Percentiles rank a stretch among this genome's conserved stretches.
These are phyloP conservation scores for Dipodascopsis uninucleata DNA, from an alignment of 805 yeast genomes.

Conservation along the genomic window DNA sequence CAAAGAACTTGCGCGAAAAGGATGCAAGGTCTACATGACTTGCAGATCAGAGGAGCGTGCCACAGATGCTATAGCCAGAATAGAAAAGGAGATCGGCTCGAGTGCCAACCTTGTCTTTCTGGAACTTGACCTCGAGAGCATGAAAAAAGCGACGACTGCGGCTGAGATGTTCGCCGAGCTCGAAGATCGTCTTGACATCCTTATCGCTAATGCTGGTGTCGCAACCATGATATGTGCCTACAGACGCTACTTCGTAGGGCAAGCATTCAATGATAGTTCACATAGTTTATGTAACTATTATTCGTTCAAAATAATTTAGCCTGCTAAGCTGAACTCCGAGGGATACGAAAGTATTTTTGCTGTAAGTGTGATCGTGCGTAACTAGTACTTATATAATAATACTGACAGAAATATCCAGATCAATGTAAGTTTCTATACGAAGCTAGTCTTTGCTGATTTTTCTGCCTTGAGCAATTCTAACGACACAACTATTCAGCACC, in stretches of 20 bases:
- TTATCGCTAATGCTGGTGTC: constrained; percentile 73
- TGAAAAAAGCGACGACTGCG: constrained; percentile 15
- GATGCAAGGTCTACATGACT: constrained; percentile 24
- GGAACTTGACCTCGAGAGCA: constrained; percentile 21
- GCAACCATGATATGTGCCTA: constrained; percentile 16
- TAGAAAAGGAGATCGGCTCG: constrained; percentile 9
- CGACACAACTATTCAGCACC: constrained; percentile 14
- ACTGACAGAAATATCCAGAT: neutral
- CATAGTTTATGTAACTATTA: neutral
- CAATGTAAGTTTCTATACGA: neutral
- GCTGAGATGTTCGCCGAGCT: constrained; percentile 39
- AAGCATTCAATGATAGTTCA: neutral
- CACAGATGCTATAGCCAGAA: constrained; percentile 19
- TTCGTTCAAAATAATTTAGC: constrained; percentile 2
- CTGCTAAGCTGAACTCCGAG: constrained; percentile 17
- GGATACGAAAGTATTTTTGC: constrained; percentile 25
- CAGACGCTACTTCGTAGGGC: neutral
- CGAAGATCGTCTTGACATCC: constrained; percentile 52
- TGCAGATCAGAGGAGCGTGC: constrained; percentile 16
- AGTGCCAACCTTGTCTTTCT: constrained; percentile 16
- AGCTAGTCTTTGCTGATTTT: neutral
- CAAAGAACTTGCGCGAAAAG: constrained; percentile 21
- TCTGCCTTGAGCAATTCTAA: constrained; percentile 1
- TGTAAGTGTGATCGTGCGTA: constrained; percentile 3
- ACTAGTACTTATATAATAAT: neutral